Evolutionary conservation across 495 filamentous ascomycete genomes (phyloP).

Genomic region (Entonaema liquescens): DNA sequence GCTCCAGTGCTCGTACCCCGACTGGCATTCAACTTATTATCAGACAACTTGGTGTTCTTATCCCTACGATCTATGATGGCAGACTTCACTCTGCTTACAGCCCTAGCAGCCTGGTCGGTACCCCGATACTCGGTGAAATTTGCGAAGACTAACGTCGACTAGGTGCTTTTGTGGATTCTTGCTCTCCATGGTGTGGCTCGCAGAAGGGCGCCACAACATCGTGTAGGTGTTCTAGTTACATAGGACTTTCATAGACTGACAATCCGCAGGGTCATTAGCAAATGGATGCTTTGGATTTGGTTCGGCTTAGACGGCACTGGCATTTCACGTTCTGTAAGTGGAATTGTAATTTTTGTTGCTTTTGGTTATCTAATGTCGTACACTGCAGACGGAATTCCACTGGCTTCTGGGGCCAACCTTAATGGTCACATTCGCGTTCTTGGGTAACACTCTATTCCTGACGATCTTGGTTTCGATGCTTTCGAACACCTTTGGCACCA

Average conservation of each 20-base stretch:
- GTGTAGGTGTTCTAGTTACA: conserved; percentile 43
- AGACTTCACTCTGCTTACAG: conserved; percentile 71
- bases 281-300: conserved; percentile 87
- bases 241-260: conserved; percentile 24
- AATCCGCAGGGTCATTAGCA: conserved; percentile 65
- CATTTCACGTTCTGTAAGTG: conserved; percentile 65
- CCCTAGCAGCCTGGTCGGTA: conserved; percentile 67
- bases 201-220: conserved; percentile 54
- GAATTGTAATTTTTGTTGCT: background rate
- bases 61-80: conserved; percentile 77
- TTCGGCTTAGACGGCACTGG: conserved; percentile 79
- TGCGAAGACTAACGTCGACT: conserved; percentile 6
- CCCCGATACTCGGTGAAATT: background rate
- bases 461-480: conserved; percentile 81
- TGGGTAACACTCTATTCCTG: conserved; percentile 79
- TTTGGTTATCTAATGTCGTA: background rate
- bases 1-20: conserved; percentile 76
- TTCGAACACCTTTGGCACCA: conserved; percentile 73
- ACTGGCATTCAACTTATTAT: conserved; percentile 76
- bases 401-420: conserved; percentile 70
- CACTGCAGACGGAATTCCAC: conserved; percentile 64
- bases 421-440: conserved; percentile 76
- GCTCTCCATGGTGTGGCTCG: conserved; percentile 74
- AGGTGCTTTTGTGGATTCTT: conserved; percentile 75
- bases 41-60: conserved; percentile 77